Conservation (phyloP, 345 rosid species). For the Gossypium thurberi region DNA sequence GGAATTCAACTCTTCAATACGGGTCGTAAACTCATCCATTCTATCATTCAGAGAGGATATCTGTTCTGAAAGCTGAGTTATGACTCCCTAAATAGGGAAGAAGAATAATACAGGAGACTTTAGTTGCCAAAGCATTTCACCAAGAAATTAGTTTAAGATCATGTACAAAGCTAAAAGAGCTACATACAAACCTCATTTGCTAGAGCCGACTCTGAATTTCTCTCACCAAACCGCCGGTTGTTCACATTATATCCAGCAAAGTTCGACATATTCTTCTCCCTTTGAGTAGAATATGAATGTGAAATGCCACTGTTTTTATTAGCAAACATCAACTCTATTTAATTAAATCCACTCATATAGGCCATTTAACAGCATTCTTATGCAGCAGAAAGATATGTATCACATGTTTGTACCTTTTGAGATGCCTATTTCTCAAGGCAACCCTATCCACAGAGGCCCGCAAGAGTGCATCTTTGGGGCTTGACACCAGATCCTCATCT, state of each 20-base stretch:
- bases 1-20: conserved; percentile 69
- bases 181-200: conserved; percentile 48
- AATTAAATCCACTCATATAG: conserved; percentile 6
- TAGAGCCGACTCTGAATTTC: conserved; percentile 35
- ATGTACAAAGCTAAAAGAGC: conserved; percentile 1
- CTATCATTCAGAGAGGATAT: conserved; percentile 77
- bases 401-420: conserved; percentile 46
- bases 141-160: background rate
- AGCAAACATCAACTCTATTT: conserved; percentile 10
- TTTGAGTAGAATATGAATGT: conserved; percentile 78
- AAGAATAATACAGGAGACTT: conserved; percentile 6
- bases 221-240: conserved; percentile 40
- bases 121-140: conserved; percentile 6
- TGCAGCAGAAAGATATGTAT: background rate
- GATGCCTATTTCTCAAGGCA: conserved; percentile 62
- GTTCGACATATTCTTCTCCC: conserved; percentile 61
- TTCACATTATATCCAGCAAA: conserved; percentile 32
- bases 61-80: conserved; percentile 86
- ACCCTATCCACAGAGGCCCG: conserved; percentile 67
- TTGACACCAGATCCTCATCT: conserved; percentile 74
- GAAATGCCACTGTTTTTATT: conserved; percentile 63
- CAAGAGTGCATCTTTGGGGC: conserved; percentile 73
- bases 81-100: conserved; percentile 39
- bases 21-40: conserved; percentile 83
- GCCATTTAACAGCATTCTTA: background rate